Evolutionary conservation across 2,329 filamentous ascomycete species (phyloP).

Genomic region (Didymosphaeria variabile): DNA sequence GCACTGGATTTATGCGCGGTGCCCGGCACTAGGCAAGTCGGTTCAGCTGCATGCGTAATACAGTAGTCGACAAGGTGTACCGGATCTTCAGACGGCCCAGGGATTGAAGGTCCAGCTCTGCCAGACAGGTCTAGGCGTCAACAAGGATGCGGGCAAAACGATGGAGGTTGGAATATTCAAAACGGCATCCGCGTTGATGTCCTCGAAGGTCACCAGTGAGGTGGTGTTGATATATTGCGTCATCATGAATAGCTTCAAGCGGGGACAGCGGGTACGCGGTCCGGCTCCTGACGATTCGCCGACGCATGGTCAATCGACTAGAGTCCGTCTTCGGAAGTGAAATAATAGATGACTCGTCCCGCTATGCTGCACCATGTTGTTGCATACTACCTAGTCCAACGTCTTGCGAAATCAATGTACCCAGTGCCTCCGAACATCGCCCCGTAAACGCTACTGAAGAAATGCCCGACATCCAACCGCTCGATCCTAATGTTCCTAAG

Average conservation of each 20-base stretch:
- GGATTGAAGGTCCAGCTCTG: background rate
- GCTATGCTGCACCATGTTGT: background rate
- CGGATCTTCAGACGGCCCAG: background rate
- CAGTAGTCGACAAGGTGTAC: background rate
- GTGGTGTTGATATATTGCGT: background rate
- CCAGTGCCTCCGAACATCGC: background rate
- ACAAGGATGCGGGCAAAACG: background rate
- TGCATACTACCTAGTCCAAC: background rate
- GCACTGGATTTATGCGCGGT: too few relatives aligned
- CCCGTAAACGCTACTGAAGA: background rate
- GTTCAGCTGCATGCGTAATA: background rate
- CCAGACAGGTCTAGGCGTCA: background rate
- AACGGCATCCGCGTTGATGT: background rate
- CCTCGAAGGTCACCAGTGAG: too few relatives aligned
- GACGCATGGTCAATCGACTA: background rate
- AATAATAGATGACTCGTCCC: background rate
- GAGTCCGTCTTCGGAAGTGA: background rate
- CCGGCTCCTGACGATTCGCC: background rate
- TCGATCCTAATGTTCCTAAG: conserved; percentile 45
- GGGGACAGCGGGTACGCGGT: conserved; percentile 1
- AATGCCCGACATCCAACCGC: conserved; percentile 40
- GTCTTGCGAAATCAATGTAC: background rate
- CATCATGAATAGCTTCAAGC: background rate
- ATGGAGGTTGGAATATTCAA: background rate
- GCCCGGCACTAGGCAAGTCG: too few relatives aligned